Percentiles rank a stretch among this genome's conserved stretches.
Conservation (phyloP, 179 eudicot genomes). For the Monotropa hypopitys region DNA sequence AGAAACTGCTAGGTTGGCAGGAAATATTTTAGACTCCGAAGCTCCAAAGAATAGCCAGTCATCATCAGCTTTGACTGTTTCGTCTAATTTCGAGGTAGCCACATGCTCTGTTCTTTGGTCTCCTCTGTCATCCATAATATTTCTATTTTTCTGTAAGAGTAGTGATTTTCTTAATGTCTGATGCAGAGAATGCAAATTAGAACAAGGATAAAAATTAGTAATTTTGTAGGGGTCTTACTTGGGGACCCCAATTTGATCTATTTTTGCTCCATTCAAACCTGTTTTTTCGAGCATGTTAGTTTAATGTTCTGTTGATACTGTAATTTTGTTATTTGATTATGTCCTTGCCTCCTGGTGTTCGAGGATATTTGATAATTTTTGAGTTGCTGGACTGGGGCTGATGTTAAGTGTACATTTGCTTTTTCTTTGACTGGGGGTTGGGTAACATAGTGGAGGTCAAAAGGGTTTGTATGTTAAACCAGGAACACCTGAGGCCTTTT, state of each 20-base stretch:
- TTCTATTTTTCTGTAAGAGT: neutral
- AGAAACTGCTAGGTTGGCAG: slow-evolving; percentile 38
- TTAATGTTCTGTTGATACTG: neutral
- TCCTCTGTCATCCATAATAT: neutral
- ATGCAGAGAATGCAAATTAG: neutral
- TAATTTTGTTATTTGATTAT: neutral
- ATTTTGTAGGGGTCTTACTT: neutral
- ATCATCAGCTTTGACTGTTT: slow-evolving; percentile 42
- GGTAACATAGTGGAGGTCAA: neutral
- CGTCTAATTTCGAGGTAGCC: slow-evolving; percentile 65
- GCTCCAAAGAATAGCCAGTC: slow-evolving; percentile 33
- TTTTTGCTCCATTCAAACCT: neutral
- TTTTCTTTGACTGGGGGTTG: neutral
- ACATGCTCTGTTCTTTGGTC: neutral
- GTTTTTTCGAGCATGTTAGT: neutral
- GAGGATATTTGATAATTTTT: neutral
- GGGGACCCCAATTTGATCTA: neutral
- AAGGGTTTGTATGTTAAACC: neutral
- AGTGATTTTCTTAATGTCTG: neutral
- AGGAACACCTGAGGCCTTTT: neutral
- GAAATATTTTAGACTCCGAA: slow-evolving; percentile 35
- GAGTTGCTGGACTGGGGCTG: neutral
- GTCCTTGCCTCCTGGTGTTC: neutral
- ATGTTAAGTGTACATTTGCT: neutral
- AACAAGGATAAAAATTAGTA: neutral